These are phyloP conservation scores for Solanum stenotomum DNA, from an alignment of 257 asterid genomes.

Conservation along the genomic window DNA sequence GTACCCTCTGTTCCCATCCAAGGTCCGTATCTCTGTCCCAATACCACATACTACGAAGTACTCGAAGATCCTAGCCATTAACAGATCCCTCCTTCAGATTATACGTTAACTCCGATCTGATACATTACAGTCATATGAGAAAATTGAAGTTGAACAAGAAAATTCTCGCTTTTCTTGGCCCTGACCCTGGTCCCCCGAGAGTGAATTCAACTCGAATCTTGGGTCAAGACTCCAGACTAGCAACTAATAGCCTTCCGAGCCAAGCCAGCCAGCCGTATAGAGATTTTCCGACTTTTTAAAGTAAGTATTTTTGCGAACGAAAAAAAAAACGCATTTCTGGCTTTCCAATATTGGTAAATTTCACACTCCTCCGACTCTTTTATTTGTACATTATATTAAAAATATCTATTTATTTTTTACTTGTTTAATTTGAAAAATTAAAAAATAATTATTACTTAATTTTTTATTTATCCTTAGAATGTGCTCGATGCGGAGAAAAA, in stretches of 20 bases:
- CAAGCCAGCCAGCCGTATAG: background rate
- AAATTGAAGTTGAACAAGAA: background rate
- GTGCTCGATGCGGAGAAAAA: background rate
- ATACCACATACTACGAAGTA: slow-evolving; percentile 88
- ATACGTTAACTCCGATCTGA: background rate
- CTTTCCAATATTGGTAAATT: too few relatives aligned
- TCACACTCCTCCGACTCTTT: too few relatives aligned
- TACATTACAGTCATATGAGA: background rate
- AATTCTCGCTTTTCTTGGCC: background rate
- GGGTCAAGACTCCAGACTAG: background rate
- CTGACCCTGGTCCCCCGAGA: background rate
- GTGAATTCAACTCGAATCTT: background rate
- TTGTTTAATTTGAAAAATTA: too few relatives aligned
- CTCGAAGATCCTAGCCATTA: slow-evolving; percentile 51
- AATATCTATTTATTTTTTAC: too few relatives aligned
- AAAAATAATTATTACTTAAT: too few relatives aligned
- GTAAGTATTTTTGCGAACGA: background rate
- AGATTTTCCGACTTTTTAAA: background rate
- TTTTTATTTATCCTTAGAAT: too few relatives aligned
- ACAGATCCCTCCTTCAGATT: background rate
- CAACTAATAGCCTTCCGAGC: background rate
- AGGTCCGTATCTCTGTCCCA: slow-evolving; percentile 84
- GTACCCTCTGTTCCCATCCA: slow-evolving; percentile 64
- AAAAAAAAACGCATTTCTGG: too few relatives aligned
- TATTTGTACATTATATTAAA: too few relatives aligned